phyloP scores from a whole-genome alignment of 2,329 filamentous ascomycete species.

The Fusarium falciforme region DNA sequence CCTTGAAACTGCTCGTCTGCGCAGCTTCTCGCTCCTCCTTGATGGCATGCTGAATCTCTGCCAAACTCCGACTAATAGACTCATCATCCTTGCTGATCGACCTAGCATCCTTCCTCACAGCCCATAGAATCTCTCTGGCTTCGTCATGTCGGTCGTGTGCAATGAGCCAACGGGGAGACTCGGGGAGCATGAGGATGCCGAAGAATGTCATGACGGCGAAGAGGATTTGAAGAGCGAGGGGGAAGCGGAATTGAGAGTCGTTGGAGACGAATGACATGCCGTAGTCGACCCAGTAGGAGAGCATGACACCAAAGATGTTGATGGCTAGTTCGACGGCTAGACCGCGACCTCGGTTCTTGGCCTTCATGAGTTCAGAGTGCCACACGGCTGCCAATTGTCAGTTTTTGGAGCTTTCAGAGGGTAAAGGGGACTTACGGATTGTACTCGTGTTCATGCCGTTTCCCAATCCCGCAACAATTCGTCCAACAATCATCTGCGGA shows the following conservation, averaged over 20 bases:
- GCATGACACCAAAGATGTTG: conserved; percentile 53
- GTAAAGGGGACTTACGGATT: conserved; percentile 45
- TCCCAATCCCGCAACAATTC: conserved; percentile 58
- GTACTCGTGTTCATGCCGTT: conserved; percentile 62
- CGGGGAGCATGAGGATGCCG: conserved; percentile 53
- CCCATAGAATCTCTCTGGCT: conserved; percentile 50
- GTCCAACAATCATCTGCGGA: conserved; percentile 57
- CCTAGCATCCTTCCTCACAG: conserved; percentile 45
- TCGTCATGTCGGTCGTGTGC: conserved; percentile 56
- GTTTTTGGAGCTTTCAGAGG: fast-evolving
- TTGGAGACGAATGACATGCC: conserved; percentile 51
- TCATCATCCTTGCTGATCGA: conserved; percentile 42
- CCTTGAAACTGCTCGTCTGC: conserved; percentile 46
- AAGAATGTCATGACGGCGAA: conserved; percentile 52
- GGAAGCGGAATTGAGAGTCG: conserved; percentile 57
- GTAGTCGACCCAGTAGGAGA: conserved; percentile 53
- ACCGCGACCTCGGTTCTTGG: conserved; percentile 50
- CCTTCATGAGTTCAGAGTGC: conserved; percentile 57
- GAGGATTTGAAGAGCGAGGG: conserved; percentile 57
- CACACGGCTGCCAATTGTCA: conserved; percentile 47
- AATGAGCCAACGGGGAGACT: conserved; percentile 57
- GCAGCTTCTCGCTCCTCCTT: conserved; percentile 54
- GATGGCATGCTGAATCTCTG: conserved; percentile 54
- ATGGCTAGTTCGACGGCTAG: conserved; percentile 49
- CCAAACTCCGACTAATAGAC: conserved; percentile 43